These are phyloP conservation scores for Neurospora pannonica DNA, from an alignment of 495 filamentous ascomycete species.

Conservation along the genomic window DNA sequence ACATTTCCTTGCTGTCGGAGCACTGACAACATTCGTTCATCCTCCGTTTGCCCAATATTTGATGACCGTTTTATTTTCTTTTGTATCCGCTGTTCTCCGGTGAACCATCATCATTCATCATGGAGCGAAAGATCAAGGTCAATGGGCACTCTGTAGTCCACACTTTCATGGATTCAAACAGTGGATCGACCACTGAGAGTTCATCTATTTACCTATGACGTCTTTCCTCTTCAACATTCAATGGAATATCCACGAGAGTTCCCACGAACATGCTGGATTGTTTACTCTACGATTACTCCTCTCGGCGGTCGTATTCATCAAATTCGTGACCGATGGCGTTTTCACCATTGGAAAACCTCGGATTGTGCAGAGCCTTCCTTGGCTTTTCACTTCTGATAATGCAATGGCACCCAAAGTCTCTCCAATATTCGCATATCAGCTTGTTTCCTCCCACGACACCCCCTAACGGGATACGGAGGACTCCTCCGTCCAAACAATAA, in stretches of 20 bases:
- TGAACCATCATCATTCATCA: not conserved
- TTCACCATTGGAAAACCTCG: not conserved
- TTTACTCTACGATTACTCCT: not conserved
- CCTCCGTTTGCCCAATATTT: not conserved
- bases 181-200: not conserved
- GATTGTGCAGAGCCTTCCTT: not conserved
- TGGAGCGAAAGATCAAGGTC: not conserved
- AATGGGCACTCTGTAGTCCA: not conserved
- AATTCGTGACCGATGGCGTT: not conserved
- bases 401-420: not conserved
- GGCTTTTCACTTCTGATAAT: not conserved
- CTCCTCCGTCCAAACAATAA: not conserved
- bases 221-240: not conserved
- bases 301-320: not conserved
- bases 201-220: not conserved
- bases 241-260: not conserved
- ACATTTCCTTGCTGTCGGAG: not conserved
- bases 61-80: not conserved
- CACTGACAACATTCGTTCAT: not conserved
- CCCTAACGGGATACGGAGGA: not conserved
- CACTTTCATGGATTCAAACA: not conserved
- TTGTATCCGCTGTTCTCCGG: not conserved
- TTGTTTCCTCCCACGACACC: not conserved
- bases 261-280: not conserved
- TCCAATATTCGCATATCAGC: not conserved